phyloP scores from a whole-genome alignment of 2,329 filamentous ascomycete genomes.

The Lasiodiplodia citricola region DNA sequence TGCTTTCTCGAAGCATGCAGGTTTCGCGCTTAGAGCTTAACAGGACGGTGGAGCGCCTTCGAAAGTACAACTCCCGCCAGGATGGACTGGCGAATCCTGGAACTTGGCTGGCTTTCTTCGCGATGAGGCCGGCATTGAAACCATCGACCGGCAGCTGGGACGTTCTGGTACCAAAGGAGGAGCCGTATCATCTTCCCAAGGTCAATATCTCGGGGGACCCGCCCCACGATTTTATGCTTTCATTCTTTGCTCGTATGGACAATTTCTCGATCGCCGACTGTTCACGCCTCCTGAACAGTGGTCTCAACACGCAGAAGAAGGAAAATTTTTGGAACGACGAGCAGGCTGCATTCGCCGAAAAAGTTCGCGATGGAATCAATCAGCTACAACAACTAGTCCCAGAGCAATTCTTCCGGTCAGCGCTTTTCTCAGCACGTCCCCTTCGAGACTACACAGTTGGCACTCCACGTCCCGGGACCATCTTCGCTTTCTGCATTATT shows the following conservation, averaged over 20 bases:
- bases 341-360: constrained; percentile 44
- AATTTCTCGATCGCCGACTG: constrained; percentile 34
- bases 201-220: constrained; percentile 43
- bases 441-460: constrained; percentile 36
- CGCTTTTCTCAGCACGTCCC: constrained; percentile 50
- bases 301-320: constrained; percentile 18
- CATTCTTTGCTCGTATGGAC: constrained; percentile 34
- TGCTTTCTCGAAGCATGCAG: constrained; percentile 75
- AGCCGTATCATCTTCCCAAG: constrained; percentile 52
- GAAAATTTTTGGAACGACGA: constrained; percentile 32
- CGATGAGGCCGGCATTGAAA: constrained; percentile 48
- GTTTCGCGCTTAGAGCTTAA: constrained; percentile 69
- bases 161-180: constrained; percentile 48
- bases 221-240: constrained; percentile 39
- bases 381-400: constrained; percentile 42
- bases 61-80: constrained; percentile 57
- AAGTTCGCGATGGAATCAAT: constrained; percentile 39
- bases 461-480: constrained; percentile 8
- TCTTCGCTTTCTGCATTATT: constrained; percentile 50
- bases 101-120: constrained; percentile 36
- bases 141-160: constrained; percentile 50
- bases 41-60: constrained; percentile 67
- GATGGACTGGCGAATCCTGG: constrained; percentile 43
- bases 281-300: constrained; percentile 28
- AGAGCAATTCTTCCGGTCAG: constrained; percentile 48